These are phyloP conservation scores for Dipodascus geniculatus DNA, from an alignment of 805 yeast species.

Conservation along the genomic window DNA sequence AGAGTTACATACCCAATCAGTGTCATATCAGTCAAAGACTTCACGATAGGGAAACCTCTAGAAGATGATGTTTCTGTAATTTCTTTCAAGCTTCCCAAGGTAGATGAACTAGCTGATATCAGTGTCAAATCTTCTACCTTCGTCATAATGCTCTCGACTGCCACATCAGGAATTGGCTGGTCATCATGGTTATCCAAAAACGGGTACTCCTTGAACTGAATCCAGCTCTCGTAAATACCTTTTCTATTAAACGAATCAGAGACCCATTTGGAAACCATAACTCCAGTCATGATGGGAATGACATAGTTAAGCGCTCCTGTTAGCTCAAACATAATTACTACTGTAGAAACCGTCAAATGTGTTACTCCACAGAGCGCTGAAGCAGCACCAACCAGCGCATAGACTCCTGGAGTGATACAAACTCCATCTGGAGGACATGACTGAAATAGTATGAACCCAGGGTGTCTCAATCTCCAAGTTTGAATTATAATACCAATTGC, in stretches of 20 bases:
- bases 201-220: slow-evolving; percentile 30
- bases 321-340: slow-evolving; percentile 68
- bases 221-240: slow-evolving; percentile 58
- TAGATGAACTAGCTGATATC: slow-evolving; percentile 25
- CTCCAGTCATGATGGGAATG: slow-evolving; percentile 76
- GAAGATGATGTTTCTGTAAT: slow-evolving; percentile 13
- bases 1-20: slow-evolving; percentile 35
- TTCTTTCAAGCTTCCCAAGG: slow-evolving; percentile 21
- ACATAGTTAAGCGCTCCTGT: slow-evolving; percentile 82
- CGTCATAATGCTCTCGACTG: slow-evolving; percentile 29
- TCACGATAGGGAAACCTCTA: slow-evolving; percentile 37
- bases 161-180: slow-evolving; percentile 29
- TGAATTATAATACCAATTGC: slow-evolving; percentile 70
- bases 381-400: slow-evolving; percentile 83
- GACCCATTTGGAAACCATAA: slow-evolving; percentile 61
- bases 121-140: slow-evolving; percentile 20
- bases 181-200: slow-evolving; percentile 32
- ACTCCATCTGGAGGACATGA: slow-evolving; percentile 34
- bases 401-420: slow-evolving; percentile 76
- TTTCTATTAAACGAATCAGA: slow-evolving; percentile 45
- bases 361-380: slow-evolving; percentile 73
- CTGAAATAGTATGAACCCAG: slow-evolving; percentile 24
- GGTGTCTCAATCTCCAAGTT: slow-evolving; percentile 28
- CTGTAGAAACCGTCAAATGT: slow-evolving; percentile 67
- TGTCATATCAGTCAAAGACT: slow-evolving; percentile 23